Evolutionary conservation across 208 protist species (phyloP), one percentile per base, ranked within the genome.

Genomic region (Leishmania major): DNA sequence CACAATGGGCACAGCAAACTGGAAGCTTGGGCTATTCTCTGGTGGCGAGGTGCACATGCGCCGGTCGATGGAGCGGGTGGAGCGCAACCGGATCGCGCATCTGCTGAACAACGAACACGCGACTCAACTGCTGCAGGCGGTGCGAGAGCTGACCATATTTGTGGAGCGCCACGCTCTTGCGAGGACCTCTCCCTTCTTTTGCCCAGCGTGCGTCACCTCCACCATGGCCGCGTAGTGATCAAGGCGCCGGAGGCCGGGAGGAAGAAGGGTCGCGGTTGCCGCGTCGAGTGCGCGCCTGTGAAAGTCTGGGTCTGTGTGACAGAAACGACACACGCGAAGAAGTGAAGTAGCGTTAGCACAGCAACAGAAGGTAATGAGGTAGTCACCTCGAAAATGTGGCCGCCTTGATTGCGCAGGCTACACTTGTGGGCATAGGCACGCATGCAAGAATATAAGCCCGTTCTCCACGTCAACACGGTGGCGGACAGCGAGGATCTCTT

Each of bases 41-140:
- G 92, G 87, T 72, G 93, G 93, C 10, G 92, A 97, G 87, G 93
- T 97, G 69, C 94, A 97, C 86, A 96, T 96, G 92, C 94, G 94
- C 10, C 92, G 93, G 6, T 93, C 93, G 28, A 91, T 96, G 82
- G 94, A 95, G 86, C 85, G 90, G 45, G 89, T 96, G 43, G 92
- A 97, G 76, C 94, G 94, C 45, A 92, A 94, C 76, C 89, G 90
- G 53, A 92, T 97, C 72, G 77, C 77, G 25, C 92, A 96, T 83
- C 53, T 97, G 11, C 87, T 97, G 45, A 92, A 95, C 78, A 97
- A 97, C 79, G 92, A 97, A 72, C 87, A 81, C 51, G 94, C 94
- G n/a, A 89, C 95, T 72, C 75, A 84, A 45, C 81, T 96, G 75
- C 84, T 97, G 73, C 92, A 96, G 62, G 85, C 88, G 43, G 77